These are phyloP conservation scores for Calcarisporium arbuscula DNA, from an alignment of 2,329 filamentous ascomycete genomes.

Conservation along the genomic window DNA sequence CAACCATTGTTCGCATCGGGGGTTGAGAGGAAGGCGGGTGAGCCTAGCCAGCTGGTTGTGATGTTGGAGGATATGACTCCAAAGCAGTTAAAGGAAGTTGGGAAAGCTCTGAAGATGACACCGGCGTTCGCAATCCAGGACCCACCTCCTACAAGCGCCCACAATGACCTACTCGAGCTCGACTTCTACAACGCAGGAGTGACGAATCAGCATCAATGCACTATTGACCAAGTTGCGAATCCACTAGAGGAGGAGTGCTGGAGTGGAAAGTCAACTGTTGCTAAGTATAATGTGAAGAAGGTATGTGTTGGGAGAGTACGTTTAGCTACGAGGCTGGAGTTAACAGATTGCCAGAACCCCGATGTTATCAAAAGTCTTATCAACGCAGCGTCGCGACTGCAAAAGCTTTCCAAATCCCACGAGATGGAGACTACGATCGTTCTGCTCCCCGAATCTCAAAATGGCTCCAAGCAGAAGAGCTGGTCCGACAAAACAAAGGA, in stretches of 20 bases:
- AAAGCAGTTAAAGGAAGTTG: constrained; percentile 37
- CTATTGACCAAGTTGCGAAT: constrained; percentile 32
- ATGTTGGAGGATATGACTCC: constrained; percentile 50
- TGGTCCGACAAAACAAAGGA: constrained; percentile 37
- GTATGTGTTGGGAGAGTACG: constrained; percentile 20
- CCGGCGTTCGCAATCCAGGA: constrained; percentile 45
- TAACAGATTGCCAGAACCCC: constrained; percentile 25
- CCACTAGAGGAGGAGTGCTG: constrained; percentile 40
- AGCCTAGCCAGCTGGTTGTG: constrained; percentile 51
- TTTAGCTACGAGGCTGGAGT: neutral
- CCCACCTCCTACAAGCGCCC: constrained; percentile 35
- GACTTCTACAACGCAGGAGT: constrained; percentile 35
- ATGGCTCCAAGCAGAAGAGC: constrained; percentile 25
- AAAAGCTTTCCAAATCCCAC: constrained; percentile 37
- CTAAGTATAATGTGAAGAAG: constrained; percentile 37
- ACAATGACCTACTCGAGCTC: constrained; percentile 33
- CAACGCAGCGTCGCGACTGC: constrained; percentile 37
- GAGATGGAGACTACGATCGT: constrained; percentile 52
- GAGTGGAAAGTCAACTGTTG: constrained; percentile 34
- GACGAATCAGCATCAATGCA: constrained; percentile 29
- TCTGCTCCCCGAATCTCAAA: constrained; percentile 43
- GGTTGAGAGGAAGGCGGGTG: constrained; percentile 19
- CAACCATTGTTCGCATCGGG: constrained; percentile 45
- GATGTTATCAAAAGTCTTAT: constrained; percentile 37
- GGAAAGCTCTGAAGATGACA: constrained; percentile 25